phyloP scores from a whole-genome alignment of 352 stramenopile species.

The Globisporangium cystogenes region DNA sequence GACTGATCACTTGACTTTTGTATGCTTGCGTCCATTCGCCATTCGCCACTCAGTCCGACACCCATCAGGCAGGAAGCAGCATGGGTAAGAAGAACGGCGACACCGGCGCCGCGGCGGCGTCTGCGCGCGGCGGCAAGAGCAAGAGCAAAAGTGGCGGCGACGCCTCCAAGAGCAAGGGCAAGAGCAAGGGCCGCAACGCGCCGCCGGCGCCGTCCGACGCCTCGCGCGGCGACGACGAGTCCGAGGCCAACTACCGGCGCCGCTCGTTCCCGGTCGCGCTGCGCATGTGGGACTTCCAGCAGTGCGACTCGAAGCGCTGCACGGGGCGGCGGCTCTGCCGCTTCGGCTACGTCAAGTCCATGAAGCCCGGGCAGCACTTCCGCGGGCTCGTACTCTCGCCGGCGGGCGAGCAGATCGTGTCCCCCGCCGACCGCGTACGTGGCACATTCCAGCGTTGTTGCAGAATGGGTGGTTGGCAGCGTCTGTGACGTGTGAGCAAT shows the following conservation, averaged over 20 bases:
- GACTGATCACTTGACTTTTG: not conserved
- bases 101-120: constrained; percentile 3
- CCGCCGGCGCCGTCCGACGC: constrained; percentile 11
- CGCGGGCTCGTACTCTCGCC: constrained; percentile 93
- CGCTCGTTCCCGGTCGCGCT: constrained; percentile 77
- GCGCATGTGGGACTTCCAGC: constrained; percentile 95
- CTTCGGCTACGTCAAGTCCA: constrained; percentile 90
- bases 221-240: constrained; percentile 55
- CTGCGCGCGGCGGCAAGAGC: constrained; percentile 7
- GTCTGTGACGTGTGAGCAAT: not conserved
- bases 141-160: constrained; percentile 4
- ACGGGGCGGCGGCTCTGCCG: constrained; percentile 91
- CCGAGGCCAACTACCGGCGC: constrained; percentile 53
- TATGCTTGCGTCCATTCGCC: not conserved
- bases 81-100: constrained; percentile 17
- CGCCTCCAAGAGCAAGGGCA: not conserved
- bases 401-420: constrained; percentile 88
- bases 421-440: constrained; percentile 74
- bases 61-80: no score
- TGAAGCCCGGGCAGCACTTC: constrained; percentile 91
- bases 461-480: not conserved
- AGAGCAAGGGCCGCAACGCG: constrained; percentile 10
- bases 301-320: constrained; percentile 94
- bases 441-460: no score
- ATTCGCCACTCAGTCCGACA: not conserved